Evolutionary conservation across 1,139 yeast genomes (phyloP).

Genomic region (Wickerhamiella pararugosa): DNA sequence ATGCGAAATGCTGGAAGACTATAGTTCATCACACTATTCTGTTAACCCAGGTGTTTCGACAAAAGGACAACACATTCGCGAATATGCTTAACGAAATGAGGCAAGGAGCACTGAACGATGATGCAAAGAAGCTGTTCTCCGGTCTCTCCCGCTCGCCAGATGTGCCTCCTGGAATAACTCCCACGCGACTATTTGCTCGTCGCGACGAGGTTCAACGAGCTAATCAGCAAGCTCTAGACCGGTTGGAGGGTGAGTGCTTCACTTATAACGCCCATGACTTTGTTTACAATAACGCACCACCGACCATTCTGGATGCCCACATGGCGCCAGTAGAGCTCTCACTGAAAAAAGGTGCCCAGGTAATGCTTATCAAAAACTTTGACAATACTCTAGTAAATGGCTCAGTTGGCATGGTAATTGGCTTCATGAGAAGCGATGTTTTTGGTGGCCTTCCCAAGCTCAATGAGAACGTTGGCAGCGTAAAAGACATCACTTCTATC

Average conservation of each 20-base stretch:
- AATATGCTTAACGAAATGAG: slow-evolving; percentile 82
- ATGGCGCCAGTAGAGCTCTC: slow-evolving; percentile 47
- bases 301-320: neutral
- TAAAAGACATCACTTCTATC: too few relatives aligned
- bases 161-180: slow-evolving; percentile 55
- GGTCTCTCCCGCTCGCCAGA: slow-evolving; percentile 41
- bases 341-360: slow-evolving; percentile 78
- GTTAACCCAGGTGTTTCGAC: slow-evolving; percentile 75
- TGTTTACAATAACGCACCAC: neutral
- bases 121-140: slow-evolving; percentile 41
- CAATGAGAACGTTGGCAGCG: too few relatives aligned
- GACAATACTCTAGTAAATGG: slow-evolving; percentile 88
- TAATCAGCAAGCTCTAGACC: slow-evolving; percentile 30
- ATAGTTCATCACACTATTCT: slow-evolving; percentile 53
- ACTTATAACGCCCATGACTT: slow-evolving; percentile 34
- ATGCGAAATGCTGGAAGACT: slow-evolving; percentile 55
- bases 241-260: slow-evolving; percentile 33
- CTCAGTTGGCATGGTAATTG: slow-evolving; percentile 72
- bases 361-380: slow-evolving; percentile 85
- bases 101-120: slow-evolving; percentile 45
- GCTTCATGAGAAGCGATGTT: slow-evolving; percentile 49
- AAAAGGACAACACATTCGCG: slow-evolving; percentile 69
- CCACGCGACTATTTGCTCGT: slow-evolving; percentile 79
- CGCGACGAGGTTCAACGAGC: slow-evolving; percentile 74
- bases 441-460: slow-evolving; percentile 14